Percentiles rank a stretch among this genome's conserved stretches.
Conservation (phyloP, 257 asterid species). For the Galeopsis tetrahit region DNA sequence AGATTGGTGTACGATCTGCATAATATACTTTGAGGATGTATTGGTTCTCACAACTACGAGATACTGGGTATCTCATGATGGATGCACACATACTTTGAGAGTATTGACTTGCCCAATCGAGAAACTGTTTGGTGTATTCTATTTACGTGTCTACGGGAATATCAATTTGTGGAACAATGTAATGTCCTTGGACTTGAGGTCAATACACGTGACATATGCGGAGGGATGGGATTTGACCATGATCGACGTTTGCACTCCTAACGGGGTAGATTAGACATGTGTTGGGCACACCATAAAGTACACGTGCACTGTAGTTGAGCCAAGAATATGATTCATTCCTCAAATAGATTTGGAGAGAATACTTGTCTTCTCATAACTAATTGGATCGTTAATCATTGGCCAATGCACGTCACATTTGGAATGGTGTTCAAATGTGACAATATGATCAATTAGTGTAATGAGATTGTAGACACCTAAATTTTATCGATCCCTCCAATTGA, state of each 20-base stretch:
- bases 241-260: not conserved
- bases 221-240: not conserved
- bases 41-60: not conserved
- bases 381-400: not conserved
- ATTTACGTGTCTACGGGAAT: not conserved
- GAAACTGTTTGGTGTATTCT: not conserved
- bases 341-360: not conserved
- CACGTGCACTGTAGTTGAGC: not conserved
- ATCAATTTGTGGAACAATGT: not conserved
- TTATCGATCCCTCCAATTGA: too few relatives aligned
- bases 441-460: not conserved
- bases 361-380: not conserved
- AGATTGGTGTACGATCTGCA: too few relatives aligned
- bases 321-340: not conserved
- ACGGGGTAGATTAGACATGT: not conserved
- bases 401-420: not conserved
- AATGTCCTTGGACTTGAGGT: not conserved
- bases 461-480: too few relatives aligned
- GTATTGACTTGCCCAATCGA: not conserved
- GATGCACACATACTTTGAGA: not conserved
- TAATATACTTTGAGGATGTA: too few relatives aligned
- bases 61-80: not conserved
- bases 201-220: not conserved
- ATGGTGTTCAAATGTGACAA: not conserved
- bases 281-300: not conserved